phyloP scores from a whole-genome alignment of 306 rosid genomes.

The Acacia acuminata region DNA sequence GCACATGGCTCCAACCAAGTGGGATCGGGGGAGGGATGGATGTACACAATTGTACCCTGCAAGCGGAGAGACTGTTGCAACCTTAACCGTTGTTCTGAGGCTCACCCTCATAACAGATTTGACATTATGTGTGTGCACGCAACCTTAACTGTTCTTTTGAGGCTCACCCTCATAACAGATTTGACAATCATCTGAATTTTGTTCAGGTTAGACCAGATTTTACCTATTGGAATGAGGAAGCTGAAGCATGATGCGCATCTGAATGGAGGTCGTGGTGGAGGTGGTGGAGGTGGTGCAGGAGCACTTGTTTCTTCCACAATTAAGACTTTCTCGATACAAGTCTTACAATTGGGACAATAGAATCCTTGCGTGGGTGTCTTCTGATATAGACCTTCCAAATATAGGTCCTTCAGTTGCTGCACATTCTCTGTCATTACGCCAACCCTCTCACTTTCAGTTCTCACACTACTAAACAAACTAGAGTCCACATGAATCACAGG shows the following conservation, averaged over 20 bases:
- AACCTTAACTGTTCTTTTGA: background rate
- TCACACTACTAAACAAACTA: background rate
- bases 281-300: background rate
- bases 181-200: background rate
- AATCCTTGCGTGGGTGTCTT: conserved; percentile 55
- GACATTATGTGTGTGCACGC: background rate
- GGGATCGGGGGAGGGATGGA: background rate
- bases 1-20: background rate
- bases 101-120: too few relatives aligned
- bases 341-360: conserved; percentile 73
- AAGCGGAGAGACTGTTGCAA: too few relatives aligned
- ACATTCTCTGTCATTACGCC: conserved; percentile 25
- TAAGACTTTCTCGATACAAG: conserved; percentile 76
- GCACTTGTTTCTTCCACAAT: background rate
- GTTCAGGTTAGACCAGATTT: background rate
- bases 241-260: conserved; percentile 72
- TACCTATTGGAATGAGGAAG: conserved; percentile 67
- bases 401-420: conserved; percentile 41
- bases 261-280: background rate
- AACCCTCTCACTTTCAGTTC: conserved; percentile 27
- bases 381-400: conserved; percentile 51
- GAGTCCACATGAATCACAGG: conserved; percentile 5
- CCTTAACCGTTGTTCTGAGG: background rate
- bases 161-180: background rate
- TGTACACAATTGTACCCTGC: background rate